Conservation (phyloP, 1,139 yeast species). For the Scheffersomyces illinoinensis region DNA sequence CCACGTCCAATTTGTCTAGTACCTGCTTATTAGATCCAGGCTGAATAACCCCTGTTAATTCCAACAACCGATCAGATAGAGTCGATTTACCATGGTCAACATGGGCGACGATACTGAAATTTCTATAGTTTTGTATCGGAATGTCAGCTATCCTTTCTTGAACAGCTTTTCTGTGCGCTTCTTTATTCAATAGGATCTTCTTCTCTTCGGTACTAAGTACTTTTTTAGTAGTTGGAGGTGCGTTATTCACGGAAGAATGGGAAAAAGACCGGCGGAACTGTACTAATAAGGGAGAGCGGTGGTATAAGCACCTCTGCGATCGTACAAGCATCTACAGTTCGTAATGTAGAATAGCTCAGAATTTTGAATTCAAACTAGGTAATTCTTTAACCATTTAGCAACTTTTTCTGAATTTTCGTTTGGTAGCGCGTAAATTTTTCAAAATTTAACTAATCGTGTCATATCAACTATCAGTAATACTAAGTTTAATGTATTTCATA, state of each 20-base stretch:
- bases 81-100: slow-evolving; percentile 98
- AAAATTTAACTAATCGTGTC: too few relatives aligned
- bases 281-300: background rate
- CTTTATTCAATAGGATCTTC: slow-evolving; percentile 29
- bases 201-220: slow-evolving; percentile 27
- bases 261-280: background rate
- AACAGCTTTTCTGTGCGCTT: slow-evolving; percentile 30
- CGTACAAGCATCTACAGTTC: background rate
- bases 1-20: slow-evolving; percentile 65
- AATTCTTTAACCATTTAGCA: background rate
- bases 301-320: background rate
- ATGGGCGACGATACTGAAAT: slow-evolving; percentile 95
- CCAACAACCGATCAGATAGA: slow-evolving; percentile 80
- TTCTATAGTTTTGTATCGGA: slow-evolving; percentile 81
- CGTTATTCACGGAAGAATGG: background rate
- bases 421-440: background rate
- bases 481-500: background rate
- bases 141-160: slow-evolving; percentile 65
- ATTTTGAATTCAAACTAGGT: background rate
- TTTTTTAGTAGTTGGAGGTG: slow-evolving; percentile 3
- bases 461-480: too few relatives aligned
- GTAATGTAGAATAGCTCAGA: background rate
- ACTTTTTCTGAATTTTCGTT: background rate
- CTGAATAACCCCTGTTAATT: slow-evolving; percentile 84
- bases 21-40: slow-evolving; percentile 80